A percentile compares a stretch with the other conserved stretches of the same genome.
phyloP scores from a whole-genome alignment of 352 stramenopile species.

The Pythium oligandrum region DNA sequence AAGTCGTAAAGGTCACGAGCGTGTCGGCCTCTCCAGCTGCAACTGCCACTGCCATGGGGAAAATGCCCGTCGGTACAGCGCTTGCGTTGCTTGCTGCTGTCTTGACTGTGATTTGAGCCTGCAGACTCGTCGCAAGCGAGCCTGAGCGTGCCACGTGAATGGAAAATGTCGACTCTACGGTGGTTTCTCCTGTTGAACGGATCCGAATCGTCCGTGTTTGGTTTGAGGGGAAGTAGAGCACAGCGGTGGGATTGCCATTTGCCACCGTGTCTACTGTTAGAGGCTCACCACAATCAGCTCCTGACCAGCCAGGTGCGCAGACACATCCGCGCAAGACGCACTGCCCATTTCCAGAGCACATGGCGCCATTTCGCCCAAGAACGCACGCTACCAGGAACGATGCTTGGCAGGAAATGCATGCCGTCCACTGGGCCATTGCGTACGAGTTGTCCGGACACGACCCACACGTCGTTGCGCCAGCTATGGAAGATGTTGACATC shows the following conservation, averaged over 20 bases:
- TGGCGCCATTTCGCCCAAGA: conserved; percentile 43
- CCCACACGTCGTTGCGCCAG: conserved; percentile 27
- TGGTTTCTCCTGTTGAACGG: background rate
- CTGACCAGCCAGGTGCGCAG: conserved; percentile 35
- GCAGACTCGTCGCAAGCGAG: too few relatives aligned
- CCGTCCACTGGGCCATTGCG: conserved; percentile 47
- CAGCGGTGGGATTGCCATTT: conserved; percentile 10
- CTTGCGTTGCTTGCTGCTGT: too few relatives aligned
- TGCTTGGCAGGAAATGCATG: conserved; percentile 42
- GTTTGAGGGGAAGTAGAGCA: conserved; percentile 42
- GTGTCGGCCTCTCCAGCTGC: background rate
- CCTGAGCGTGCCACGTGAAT: conserved; percentile 30
- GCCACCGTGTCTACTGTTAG: background rate
- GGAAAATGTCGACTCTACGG: conserved; percentile 12
- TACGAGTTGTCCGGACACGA: conserved; percentile 31
- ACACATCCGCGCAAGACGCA: conserved; percentile 50
- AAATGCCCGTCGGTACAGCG: too few relatives aligned
- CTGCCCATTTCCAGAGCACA: conserved; percentile 50
- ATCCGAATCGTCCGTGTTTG: conserved; percentile 21
- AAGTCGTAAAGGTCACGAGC: conserved; percentile 1
- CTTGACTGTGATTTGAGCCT: too few relatives aligned
- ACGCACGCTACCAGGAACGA: conserved; percentile 30
- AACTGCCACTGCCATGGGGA: too few relatives aligned
- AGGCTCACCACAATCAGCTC: conserved; percentile 36
- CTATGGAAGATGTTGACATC: conserved; percentile 25